phyloP scores from a whole-genome alignment of 441 rosid genomes.

The Arabidopsis lyrata region DNA sequence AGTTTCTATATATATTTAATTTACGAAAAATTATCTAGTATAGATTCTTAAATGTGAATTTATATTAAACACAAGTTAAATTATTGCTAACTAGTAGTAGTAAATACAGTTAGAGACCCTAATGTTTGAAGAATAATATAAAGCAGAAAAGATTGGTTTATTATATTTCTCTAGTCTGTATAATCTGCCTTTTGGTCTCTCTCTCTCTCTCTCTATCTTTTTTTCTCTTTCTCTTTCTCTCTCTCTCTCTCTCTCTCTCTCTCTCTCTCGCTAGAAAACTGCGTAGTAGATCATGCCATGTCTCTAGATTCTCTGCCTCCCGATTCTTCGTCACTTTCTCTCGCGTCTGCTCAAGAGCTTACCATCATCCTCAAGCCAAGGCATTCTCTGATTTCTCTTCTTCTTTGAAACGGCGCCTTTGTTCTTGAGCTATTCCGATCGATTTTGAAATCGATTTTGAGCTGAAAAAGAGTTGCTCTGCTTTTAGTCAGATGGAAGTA shows the following conservation, averaged over 20 bases:
- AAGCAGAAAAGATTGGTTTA: not conserved
- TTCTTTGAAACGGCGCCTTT: conserved; percentile 10
- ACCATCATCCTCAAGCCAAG: not conserved
- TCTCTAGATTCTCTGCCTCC: conserved; percentile 53
- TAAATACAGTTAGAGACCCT: conserved; percentile 7
- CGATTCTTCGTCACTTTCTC: conserved; percentile 35
- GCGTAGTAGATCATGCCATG: conserved; percentile 56
- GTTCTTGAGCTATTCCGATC: conserved; percentile 31
- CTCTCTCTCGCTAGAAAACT: conserved; percentile 44
- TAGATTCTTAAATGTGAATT: not conserved
- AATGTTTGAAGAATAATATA: not conserved
- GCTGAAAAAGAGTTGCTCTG: conserved; percentile 19
- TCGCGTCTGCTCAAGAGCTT: conserved; percentile 14
- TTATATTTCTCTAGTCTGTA: conserved; percentile 31
- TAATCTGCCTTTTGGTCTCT: conserved; percentile 42
- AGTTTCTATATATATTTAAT: too few species aligned
- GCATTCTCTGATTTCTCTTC: conserved; percentile 22
- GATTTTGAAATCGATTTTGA: conserved; percentile 30
- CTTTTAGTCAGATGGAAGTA: conserved; percentile 42
- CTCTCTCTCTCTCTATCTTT: conserved; percentile 30
- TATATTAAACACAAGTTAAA: not conserved
- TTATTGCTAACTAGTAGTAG: not conserved
- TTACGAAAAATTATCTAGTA: not conserved
- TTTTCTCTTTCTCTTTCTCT: conserved; percentile 27
- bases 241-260: conserved; percentile 16